These are phyloP conservation scores for Botrytis elliptica DNA, from an alignment of 2,329 filamentous ascomycete species.

Conservation along the genomic window DNA sequence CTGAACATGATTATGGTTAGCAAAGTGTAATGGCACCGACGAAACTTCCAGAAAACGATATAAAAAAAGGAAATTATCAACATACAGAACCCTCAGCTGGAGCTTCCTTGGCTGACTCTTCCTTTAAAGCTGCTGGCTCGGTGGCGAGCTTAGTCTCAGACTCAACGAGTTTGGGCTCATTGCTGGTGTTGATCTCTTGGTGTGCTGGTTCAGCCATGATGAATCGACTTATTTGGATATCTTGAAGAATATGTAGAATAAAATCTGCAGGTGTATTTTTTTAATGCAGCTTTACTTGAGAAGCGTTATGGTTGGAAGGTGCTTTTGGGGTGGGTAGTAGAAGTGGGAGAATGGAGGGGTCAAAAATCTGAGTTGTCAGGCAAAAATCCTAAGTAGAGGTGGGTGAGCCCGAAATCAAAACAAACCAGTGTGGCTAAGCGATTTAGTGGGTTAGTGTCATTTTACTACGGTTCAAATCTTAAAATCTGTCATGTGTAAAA, in stretches of 20 bases:
- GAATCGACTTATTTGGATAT: conserved; percentile 5
- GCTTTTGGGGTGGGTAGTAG: conserved; percentile 13
- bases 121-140: conserved; percentile 35
- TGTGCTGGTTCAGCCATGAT: conserved; percentile 40
- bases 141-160: conserved; percentile 47
- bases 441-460: conserved; percentile 7
- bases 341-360: conserved; percentile 22
- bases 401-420: conserved; percentile 8
- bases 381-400: conserved; percentile 7
- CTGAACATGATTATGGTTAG: conserved; percentile 28
- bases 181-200: conserved; percentile 41
- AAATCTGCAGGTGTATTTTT: conserved; percentile 10
- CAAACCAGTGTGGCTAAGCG: conserved; percentile 16
- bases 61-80: neutral
- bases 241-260: neutral
- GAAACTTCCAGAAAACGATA: neutral
- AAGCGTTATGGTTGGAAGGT: conserved; percentile 18
- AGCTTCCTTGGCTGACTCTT: conserved; percentile 31
- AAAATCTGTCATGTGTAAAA: neutral
- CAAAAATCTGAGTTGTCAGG: conserved; percentile 22
- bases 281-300: conserved; percentile 8
- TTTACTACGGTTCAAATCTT: neutral
- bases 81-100: conserved; percentile 30
- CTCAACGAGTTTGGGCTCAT: conserved; percentile 41
- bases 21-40: conserved; percentile 8